Evolutionary conservation across 1,139 yeast genomes (phyloP).

Genomic region (Suhomyces anneliseae): DNA sequence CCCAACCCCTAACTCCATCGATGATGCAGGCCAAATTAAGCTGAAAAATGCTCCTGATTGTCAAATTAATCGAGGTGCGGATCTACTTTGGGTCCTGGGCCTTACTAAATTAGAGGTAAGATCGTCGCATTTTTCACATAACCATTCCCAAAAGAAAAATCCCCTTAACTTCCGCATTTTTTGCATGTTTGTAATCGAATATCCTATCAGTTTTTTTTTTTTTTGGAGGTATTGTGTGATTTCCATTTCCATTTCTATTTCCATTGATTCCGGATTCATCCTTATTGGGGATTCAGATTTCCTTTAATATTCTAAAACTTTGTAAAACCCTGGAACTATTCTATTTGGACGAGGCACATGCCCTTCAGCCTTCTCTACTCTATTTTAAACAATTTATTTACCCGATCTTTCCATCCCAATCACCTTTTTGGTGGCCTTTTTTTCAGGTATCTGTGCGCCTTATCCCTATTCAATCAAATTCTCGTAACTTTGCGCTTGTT

Average conservation of each 20-base stretch:
- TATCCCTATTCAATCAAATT: background rate
- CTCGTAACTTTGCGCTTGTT: background rate
- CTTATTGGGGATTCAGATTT: background rate
- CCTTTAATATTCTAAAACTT: background rate
- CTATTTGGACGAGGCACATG: background rate
- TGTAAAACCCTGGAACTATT: background rate
- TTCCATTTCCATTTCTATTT: background rate
- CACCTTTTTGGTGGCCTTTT: background rate
- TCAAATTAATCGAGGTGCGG: background rate
- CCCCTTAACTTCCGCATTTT: background rate
- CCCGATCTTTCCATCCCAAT: background rate
- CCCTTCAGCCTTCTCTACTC: background rate
- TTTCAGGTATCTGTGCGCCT: background rate
- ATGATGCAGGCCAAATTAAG: too few species aligned
- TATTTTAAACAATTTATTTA: too few species aligned
- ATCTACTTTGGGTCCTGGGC: background rate
- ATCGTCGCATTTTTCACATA: too few species aligned
- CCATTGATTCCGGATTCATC: background rate
- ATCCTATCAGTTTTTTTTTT: background rate
- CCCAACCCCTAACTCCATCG: too few species aligned
- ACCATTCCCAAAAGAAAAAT: too few species aligned
- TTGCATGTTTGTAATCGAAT: too few species aligned
- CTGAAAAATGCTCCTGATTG: background rate
- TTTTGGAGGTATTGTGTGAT: background rate
- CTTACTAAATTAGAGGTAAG: background rate